phyloP scores from a whole-genome alignment of 2,329 filamentous ascomycete genomes.

The Fusarium sp. region DNA sequence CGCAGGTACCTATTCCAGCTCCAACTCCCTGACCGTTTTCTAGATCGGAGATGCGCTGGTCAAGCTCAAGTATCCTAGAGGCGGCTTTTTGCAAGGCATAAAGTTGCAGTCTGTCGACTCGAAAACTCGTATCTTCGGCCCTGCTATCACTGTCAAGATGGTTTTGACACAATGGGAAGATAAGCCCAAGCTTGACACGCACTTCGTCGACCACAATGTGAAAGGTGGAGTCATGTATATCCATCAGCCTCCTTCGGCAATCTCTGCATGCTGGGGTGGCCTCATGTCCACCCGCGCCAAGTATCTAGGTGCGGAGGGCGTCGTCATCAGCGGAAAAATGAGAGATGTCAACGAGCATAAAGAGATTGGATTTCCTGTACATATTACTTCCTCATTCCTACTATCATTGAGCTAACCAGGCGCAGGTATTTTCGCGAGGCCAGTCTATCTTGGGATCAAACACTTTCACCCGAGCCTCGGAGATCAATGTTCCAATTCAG shows the following conservation, averaged over 20 bases:
- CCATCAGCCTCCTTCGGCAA: conserved; percentile 42
- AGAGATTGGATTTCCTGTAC: conserved; percentile 28
- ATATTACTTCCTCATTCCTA: background rate
- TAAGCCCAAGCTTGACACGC: conserved; percentile 35
- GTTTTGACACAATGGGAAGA: background rate
- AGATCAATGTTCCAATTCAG: conserved; percentile 43
- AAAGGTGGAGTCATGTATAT: conserved; percentile 43
- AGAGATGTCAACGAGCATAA: conserved; percentile 46
- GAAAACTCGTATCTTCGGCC: conserved; percentile 36
- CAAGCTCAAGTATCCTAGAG: conserved; percentile 44
- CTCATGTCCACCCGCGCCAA: conserved; percentile 47
- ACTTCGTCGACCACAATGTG: conserved; percentile 46
- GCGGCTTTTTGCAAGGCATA: conserved; percentile 43
- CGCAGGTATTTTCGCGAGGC: conserved; percentile 43
- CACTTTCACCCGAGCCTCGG: conserved; percentile 44
- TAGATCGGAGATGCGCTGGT: conserved; percentile 42
- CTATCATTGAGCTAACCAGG: background rate
- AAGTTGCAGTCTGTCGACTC: conserved; percentile 38
- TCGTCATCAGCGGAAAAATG: conserved; percentile 44
- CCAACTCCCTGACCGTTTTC: background rate
- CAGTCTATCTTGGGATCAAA: conserved; percentile 46
- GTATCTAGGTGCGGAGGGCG: conserved; percentile 41
- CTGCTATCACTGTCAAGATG: conserved; percentile 46
- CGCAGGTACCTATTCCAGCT: background rate
- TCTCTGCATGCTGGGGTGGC: conserved; percentile 45